A percentile compares a stretch with the other conserved stretches of the same genome.
phyloP scores from a whole-genome alignment of 345 rosid species.

The Heritiera littoralis region DNA sequence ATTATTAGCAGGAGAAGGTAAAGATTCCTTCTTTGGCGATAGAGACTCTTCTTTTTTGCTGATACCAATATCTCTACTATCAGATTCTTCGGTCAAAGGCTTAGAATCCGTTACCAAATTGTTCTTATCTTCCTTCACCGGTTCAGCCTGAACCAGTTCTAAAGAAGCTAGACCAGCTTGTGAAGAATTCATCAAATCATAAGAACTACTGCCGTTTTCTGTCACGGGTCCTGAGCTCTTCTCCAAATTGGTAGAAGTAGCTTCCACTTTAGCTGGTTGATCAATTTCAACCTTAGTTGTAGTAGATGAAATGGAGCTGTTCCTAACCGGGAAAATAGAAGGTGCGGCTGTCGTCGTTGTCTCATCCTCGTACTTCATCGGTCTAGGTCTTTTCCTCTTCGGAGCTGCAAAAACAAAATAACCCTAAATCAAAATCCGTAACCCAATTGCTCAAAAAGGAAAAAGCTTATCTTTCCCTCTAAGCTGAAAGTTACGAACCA shows the following conservation, averaged over 20 bases:
- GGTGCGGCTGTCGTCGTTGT: conserved; percentile 12
- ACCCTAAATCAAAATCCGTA: conserved; percentile 4
- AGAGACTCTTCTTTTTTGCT: conserved; percentile 49
- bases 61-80: conserved; percentile 35
- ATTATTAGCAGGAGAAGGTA: conserved; percentile 11
- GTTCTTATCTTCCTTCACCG: conserved; percentile 30
- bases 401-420: conserved; percentile 59
- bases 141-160: conserved; percentile 22
- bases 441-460: not conserved
- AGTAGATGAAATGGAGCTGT: conserved; percentile 45
- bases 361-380: conserved; percentile 80
- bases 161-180: conserved; percentile 19
- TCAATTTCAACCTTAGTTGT: conserved; percentile 56
- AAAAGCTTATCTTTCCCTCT: not conserved
- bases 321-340: conserved; percentile 46
- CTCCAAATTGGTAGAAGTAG: conserved; percentile 42
- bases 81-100: conserved; percentile 45
- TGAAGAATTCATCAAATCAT: conserved; percentile 33
- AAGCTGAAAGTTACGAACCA: conserved; percentile 47
- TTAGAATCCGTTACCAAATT: conserved; percentile 38
- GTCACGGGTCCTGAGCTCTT: conserved; percentile 39
- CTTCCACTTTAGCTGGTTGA: conserved; percentile 50
- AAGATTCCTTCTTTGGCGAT: conserved; percentile 64
- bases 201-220: conserved; percentile 37
- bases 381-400: conserved; percentile 88